Evolutionary conservation across 495 filamentous ascomycete species (phyloP), one percentile per base, ranked within the genome.

Genomic region (Massariosphaeria phaeospora): DNA sequence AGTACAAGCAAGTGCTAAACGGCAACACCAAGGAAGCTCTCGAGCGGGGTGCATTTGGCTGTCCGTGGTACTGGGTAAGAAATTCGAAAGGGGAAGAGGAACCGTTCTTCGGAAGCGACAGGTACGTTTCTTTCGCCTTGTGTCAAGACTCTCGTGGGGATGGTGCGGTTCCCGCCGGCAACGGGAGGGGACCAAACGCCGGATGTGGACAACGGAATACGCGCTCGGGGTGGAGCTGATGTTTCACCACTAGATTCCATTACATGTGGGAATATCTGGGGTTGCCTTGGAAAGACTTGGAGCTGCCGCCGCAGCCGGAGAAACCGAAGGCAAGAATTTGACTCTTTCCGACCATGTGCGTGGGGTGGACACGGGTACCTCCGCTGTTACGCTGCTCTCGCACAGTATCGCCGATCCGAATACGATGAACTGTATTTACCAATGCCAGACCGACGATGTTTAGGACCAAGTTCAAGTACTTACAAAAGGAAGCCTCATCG

Each of bases 21-120:
- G 72, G 66, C 2, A 77, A 78, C 26, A 89, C 85, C 26, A 67
- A 78, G 52, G 73, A 76, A 55, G 80, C 75, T 5, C 59, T 88
- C 10, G 75, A 82, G 34, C 67, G 63, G 15, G 86, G 86, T 0
- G 85, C 85, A 1, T 90, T 85, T 68, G 86, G 86, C 0, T 80
- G 80, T 46, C 86, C 86, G 0, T 91, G 86, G 84, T 73, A 87
- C 52, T 84, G 80, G 76, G 85, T 82, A n/a, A 71, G 66, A n/a
- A 79, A 87, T 61, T 61, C 47, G 12, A 68, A 73, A 9, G 82
- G 83, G 3, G 64, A 71, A 45, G 73, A 71, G 46, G 82, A 86
- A 70, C 82, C 84, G 2, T 89, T 88, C 66, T 90, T 89, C 67
- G 86, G 86, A 1, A 88, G 84, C 68, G 86, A 89, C 70, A 73